Base-by-base conservation (phyloP, 192 early-diverging fungal genomes). In the Mortierella alpina region DNA sequence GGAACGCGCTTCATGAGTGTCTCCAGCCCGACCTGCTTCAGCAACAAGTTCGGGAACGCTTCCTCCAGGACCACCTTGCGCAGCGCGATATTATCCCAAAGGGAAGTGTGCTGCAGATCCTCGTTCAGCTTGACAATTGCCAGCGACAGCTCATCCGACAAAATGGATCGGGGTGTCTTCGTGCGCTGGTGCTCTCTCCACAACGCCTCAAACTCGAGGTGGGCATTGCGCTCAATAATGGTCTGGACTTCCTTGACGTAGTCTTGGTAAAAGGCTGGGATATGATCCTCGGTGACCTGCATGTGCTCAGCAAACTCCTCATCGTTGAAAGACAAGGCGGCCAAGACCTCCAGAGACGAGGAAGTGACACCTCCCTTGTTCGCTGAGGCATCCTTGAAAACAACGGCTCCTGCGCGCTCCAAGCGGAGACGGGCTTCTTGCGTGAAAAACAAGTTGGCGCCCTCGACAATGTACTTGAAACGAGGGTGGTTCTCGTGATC, bases 291-390 rank as follows among this genome's bases (percentile, higher is more conserved):
- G 59, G 93, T 90, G 72, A 97, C 93, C 83, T 92, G 93, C 97
- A 99, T 99, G 73, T 95, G 86, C 64, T 93, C 85, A 41, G 86
- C 89, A 82, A 97, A 97, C 83, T 95, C 95, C 52, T 92, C 91
- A 84, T 99, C 97, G 48, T 87, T 92, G 70, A 99, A 95, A 4
- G 97, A 88, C 74, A 99, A 89, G 7, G 97, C 97, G 63, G 97
- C 97, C 68, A 99, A 85, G 18, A 99, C 97, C 83, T 99, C 97
- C 15, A 99, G 89, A 8, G 96, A 98, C 8, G 96, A 97, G 41
- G 97, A 99, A 0, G 97, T 99, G 40, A 99, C 97, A 76, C 97
- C 97, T 57, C 97, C 97, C 88, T 99, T 99, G 88, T 99, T 99
- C 70, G 97, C 97, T 7, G 97, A 99, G 7, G 97, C 95, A 81